Percentiles rank a stretch among this genome's conserved stretches.
phyloP scores from a whole-genome alignment of 495 filamentous ascomycete species.

The Penicillium alfredii region DNA sequence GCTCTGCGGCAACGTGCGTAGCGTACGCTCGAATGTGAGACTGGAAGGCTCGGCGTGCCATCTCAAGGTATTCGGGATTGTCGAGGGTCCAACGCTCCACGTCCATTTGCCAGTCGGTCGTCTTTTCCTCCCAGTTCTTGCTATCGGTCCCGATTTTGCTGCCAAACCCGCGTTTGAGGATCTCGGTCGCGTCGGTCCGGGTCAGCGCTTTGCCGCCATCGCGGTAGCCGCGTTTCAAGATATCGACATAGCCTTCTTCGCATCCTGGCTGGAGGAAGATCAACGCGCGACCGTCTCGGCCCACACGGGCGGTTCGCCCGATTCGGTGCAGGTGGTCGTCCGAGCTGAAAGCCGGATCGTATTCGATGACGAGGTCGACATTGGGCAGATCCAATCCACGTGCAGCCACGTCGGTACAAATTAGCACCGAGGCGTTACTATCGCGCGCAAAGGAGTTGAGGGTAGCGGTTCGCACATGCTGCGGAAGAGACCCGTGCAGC shows the following conservation, averaged over 20 bases:
- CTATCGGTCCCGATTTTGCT: constrained; percentile 33
- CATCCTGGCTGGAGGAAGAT: constrained; percentile 86
- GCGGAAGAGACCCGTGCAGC: constrained; percentile 89
- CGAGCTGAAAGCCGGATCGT: constrained; percentile 84
- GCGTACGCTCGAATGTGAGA: constrained; percentile 92
- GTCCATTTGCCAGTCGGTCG: constrained; percentile 72
- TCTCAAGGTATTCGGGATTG: constrained; percentile 55
- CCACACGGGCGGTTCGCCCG: constrained; percentile 89
- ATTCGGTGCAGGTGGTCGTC: constrained; percentile 92
- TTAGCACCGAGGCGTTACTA: constrained; percentile 62
- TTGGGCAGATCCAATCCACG: constrained; percentile 91
- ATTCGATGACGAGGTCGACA: constrained; percentile 89
- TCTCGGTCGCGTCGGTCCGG: constrained; percentile 52
- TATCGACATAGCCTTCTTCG: constrained; percentile 81
- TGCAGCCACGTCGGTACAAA: constrained; percentile 93
- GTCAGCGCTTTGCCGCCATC: constrained; percentile 49
- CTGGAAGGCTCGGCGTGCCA: constrained; percentile 76
- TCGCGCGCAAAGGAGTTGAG: constrained; percentile 66
- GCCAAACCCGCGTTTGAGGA: constrained; percentile 56
- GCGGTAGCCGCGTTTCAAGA: constrained; percentile 57
- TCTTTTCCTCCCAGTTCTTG: constrained; percentile 59
- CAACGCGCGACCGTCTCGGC: constrained; percentile 76
- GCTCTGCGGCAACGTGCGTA: constrained; percentile 80
- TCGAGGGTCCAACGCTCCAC: constrained; percentile 66
- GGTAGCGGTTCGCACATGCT: constrained; percentile 78